Conservation (phyloP, 805 yeast species). For the Wickerhamiella occidentalis region DNA sequence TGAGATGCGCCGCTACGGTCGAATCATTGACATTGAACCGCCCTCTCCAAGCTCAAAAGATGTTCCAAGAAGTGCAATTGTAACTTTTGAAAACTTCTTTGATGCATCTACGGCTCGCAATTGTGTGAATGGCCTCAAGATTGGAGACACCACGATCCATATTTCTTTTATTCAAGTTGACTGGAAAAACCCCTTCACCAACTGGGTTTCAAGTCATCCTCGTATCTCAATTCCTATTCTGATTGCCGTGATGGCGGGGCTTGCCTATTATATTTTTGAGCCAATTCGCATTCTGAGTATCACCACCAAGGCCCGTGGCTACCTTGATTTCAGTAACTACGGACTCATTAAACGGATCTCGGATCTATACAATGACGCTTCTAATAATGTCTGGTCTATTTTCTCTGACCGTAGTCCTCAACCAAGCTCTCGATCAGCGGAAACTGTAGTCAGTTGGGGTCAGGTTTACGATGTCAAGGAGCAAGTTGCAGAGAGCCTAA, state of each 20-base stretch:
- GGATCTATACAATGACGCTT: background rate
- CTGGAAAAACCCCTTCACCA: constrained; percentile 31
- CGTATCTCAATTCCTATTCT: constrained; percentile 70
- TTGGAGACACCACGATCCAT: constrained; percentile 48
- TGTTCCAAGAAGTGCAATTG: constrained; percentile 38
- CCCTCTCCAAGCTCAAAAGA: constrained; percentile 35
- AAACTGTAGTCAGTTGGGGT: constrained; percentile 5
- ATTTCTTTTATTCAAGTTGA: constrained; percentile 56
- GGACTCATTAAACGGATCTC: constrained; percentile 3
- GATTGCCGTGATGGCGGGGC: constrained; percentile 64
- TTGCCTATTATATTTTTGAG: constrained; percentile 80
- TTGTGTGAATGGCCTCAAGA: constrained; percentile 69
- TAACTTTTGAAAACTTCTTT: constrained; percentile 44
- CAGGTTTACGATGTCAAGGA: constrained; percentile 34
- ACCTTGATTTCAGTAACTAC: constrained; percentile 6
- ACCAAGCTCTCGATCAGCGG: background rate
- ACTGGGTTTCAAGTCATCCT: constrained; percentile 60
- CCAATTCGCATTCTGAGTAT: constrained; percentile 80
- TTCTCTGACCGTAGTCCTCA: background rate
- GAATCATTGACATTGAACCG: constrained; percentile 63
- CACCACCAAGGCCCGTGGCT: constrained; percentile 44
- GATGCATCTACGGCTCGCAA: constrained; percentile 80
- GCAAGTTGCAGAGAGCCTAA: constrained; percentile 65
- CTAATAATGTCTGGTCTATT: background rate
- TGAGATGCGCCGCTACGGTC: constrained; percentile 77